phyloP scores from a whole-genome alignment of 768 basidiomycete genomes.

The Macrolepiota dolichaula region DNA sequence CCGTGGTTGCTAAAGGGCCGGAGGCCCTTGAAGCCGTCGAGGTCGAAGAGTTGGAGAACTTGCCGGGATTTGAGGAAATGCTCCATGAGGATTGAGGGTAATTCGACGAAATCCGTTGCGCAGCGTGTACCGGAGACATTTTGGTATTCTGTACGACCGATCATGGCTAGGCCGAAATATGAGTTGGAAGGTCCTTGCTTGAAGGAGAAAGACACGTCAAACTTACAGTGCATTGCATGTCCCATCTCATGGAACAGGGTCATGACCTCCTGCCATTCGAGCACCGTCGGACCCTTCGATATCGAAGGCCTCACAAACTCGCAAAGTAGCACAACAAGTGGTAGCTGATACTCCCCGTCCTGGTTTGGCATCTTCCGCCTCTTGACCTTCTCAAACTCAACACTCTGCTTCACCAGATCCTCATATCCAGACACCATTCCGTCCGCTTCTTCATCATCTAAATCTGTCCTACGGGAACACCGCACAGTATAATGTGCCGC shows the following conservation, averaged over 20 bases:
- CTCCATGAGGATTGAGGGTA: constrained; percentile 98
- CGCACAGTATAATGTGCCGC: constrained; percentile 98
- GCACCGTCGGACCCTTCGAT: constrained; percentile 60
- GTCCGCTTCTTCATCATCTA: constrained; percentile 81
- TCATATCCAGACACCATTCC: constrained; percentile 38
- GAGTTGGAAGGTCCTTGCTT: not conserved
- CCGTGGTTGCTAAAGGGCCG: constrained; percentile 62
- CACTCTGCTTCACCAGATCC: constrained; percentile 42
- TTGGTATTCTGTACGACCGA: constrained; percentile 95
- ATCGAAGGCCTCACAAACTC: constrained; percentile 72
- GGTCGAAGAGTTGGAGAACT: constrained; percentile 78
- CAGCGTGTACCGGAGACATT: constrained; percentile 97
- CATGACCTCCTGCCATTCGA: constrained; percentile 92
- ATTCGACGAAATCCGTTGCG: constrained; percentile 96
- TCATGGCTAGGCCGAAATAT: constrained; percentile 71
- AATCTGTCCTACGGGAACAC: constrained; percentile 88
- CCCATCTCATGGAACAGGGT: constrained; percentile 99
- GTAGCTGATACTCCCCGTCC: constrained; percentile 79
- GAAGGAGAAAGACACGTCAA: not conserved
- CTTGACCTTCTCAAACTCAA: constrained; percentile 62
- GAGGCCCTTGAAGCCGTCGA: constrained; percentile 39
- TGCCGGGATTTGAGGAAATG: constrained; percentile 86
- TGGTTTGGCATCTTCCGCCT: constrained; percentile 56
- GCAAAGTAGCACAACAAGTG: constrained; percentile 87
- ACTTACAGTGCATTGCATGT: constrained; percentile 98